Base-by-base conservation (phyloP, 345 rosid genomes). In the Sapria himalayana region DNA sequence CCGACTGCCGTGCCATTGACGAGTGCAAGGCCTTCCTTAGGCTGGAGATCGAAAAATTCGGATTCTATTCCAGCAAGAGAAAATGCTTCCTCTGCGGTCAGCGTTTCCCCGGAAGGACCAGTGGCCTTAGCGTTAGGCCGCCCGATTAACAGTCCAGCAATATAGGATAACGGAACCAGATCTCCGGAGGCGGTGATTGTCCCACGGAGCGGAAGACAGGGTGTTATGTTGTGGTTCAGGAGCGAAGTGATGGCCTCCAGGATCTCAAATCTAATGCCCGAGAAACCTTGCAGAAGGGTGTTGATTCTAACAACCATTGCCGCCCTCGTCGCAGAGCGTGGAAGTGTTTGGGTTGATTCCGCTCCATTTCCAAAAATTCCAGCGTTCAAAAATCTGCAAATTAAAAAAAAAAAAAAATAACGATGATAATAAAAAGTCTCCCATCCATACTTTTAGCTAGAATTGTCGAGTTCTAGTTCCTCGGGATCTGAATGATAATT, bases 1-100 rank as follows among this genome's bases (percentile, higher is more conserved):
- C 91, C 84, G 45, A 74, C 91, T 0, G 80, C 77, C 0, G 84
- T 78, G 39, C 91, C 78, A 25, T 78, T 78, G n/a, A 78, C 91
- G 0, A 78, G 19, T 0, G 91, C 84, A 0, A 78, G 72, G 14
- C 84, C 91, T 46, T 78, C 91, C 39, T 78, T 78, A 1, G 91
- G 84, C 41, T 78, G 78, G 32, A 74, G 22, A 31, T 72, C 81
- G 5, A 79, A 79, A 55, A 73, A 73, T 0, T 67, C 78, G 9
- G 44, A 16, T 2, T 3, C 19, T 31, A 76, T 58, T 5, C 71
- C 75, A 0, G 84, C 80, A 3, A 25, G 22, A 15, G 21, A 43
- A 41, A 78, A 78, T 8, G 91, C 91, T 42, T 71, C 60, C 0
- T 51, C 29, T 0, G 84, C 57, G 36, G 38, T 51, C 7, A 78